Evolutionary conservation across 345 rosid genomes (phyloP), one percentile per base, ranked within the genome.

Genomic region (Aurinia saxatilis): DNA sequence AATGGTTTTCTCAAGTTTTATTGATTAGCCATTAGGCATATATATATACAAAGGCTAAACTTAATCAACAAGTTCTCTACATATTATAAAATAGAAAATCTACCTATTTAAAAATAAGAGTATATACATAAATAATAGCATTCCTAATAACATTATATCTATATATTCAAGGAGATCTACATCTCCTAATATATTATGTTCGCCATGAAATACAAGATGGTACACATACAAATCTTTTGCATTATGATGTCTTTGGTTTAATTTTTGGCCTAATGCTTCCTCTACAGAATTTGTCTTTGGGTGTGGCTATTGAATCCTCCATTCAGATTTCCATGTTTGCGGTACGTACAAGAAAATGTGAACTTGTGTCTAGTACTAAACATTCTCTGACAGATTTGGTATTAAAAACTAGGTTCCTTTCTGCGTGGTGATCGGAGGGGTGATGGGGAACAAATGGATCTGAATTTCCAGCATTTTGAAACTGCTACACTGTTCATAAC

Each of bases 251-350:
- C 10, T 9, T 33, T 57, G 19, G 16, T 44, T 10, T 57, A 41
- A 14, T 6, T 65, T 44, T 34, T 23, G 1, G 41, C 27, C 1
- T 31, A 46, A 25, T 12, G 9, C 18, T 48, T 34, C 31, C 21
- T 68, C 12, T 66, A 55, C 82, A 92, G 98, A 96, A 92, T 75
- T 75, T 92, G 62, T 86, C 98, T 36, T 35, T 92, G 74, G 97
- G 98, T 77, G 95, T 92, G 73, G 98, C 98, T 60, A 89, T 92
- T 61, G 98, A 97, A 41, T 92, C 98, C 33, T 92, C 98, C 10
- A 92, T 93, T 10, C 97, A 92, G 72, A 87, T 92, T 57, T 79
- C 98, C 21, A 87, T 92, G 98, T 92, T 92, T 63, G 97, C 88
- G 75, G 98, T 92, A 81, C 12, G 85, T 76, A 19, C 44, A 64